These are phyloP conservation scores for Podila epigama DNA, from an alignment of 192 early-diverging fungal species.

Conservation along the genomic window DNA sequence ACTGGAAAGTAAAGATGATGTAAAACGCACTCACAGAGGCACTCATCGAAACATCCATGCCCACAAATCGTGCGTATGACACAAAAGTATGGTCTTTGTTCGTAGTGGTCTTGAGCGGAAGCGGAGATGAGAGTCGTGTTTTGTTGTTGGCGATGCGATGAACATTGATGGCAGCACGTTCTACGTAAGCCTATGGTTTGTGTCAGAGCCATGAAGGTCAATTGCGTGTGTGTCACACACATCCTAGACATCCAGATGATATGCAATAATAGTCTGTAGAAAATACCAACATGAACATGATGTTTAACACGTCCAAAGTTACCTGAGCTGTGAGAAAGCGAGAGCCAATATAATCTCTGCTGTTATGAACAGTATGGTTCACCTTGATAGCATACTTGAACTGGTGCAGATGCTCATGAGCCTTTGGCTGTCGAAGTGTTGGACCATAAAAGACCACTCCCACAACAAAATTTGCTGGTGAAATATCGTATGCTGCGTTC, in stretches of 20 bases:
- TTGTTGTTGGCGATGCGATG: not conserved
- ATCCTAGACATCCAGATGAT: too few species aligned
- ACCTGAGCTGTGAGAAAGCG: not conserved
- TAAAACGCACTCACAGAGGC: conserved; percentile 39
- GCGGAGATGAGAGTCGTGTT: not conserved
- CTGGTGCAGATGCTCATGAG: not conserved
- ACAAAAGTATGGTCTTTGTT: conserved; percentile 36
- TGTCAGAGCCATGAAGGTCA: not conserved
- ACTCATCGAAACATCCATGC: conserved; percentile 34
- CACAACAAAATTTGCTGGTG: not conserved
- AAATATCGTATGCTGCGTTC: not conserved
- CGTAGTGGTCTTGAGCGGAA: not conserved
- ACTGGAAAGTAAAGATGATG: conserved; percentile 48
- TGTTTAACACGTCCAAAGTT: too few species aligned
- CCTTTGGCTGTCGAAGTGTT: too few species aligned
- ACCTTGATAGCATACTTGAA: not conserved
- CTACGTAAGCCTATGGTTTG: not conserved
- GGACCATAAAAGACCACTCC: not conserved
- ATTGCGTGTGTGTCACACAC: not conserved
- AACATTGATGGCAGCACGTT: not conserved
- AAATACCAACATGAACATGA: too few species aligned
- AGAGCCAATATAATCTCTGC: not conserved
- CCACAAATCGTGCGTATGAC: conserved; percentile 47
- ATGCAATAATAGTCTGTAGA: not conserved
- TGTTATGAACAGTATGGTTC: not conserved